A percentile compares a stretch with the other conserved stretches of the same genome.
Conservation (phyloP, 768 basidiomycete genomes). For the Tylopilus intermedius region DNA sequence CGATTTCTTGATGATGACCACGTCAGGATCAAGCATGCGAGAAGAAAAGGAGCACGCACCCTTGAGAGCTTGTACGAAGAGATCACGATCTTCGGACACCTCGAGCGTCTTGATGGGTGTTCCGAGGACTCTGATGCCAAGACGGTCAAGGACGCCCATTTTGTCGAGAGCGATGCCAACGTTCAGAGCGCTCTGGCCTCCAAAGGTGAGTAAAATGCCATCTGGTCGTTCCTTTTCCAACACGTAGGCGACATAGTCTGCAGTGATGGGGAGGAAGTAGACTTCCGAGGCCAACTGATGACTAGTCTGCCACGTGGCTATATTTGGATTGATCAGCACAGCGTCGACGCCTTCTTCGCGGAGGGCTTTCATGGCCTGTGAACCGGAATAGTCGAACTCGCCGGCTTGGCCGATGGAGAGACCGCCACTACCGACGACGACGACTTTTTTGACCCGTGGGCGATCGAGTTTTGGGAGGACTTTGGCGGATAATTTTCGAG, state of each 20-base stretch:
- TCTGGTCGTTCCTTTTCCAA: conserved; percentile 98
- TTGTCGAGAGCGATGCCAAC: conserved; percentile 95
- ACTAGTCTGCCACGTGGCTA: conserved; percentile 98
- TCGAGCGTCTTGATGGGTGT: conserved; percentile 94
- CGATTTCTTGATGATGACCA: conserved; percentile 64
- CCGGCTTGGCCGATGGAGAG: conserved; percentile 97
- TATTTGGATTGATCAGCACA: conserved; percentile 97
- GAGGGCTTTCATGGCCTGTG: conserved; percentile 96
- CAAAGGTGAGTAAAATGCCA: conserved; percentile 94
- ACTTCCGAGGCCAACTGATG: conserved; percentile 95
- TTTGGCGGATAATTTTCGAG: conserved; percentile 87
- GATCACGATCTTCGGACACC: conserved; percentile 93
- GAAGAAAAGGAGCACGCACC: conserved; percentile 43
- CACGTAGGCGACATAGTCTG: conserved; percentile 98
- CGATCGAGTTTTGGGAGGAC: conserved; percentile 89
- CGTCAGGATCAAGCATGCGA: conserved; percentile 1
- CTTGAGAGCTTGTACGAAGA: conserved; percentile 94
- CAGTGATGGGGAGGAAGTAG: conserved; percentile 94
- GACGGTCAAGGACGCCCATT: conserved; percentile 91
- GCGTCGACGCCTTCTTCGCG: conserved; percentile 92
- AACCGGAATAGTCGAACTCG: conserved; percentile 99
- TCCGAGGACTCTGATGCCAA: conserved; percentile 90
- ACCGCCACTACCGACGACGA: conserved; percentile 95
- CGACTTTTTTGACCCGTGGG: conserved; percentile 89
- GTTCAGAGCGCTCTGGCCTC: conserved; percentile 96